Evolutionary conservation across 1,284 basidiomycete species (phyloP).

Genomic region (Hymenochaete sp.): DNA sequence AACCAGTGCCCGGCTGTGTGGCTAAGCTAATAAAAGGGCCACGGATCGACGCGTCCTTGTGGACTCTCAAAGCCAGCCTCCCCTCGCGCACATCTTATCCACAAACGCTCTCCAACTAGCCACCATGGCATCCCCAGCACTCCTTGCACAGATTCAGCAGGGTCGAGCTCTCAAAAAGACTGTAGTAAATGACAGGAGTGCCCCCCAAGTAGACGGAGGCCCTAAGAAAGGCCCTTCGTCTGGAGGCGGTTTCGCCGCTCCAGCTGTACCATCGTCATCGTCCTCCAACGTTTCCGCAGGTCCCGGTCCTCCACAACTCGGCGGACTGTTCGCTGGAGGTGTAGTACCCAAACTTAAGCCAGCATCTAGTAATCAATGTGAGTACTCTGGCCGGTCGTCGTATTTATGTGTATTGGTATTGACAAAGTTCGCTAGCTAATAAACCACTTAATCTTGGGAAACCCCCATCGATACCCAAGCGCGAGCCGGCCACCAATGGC

Average conservation of each 20-base stretch:
- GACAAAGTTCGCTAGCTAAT: constrained; percentile 29
- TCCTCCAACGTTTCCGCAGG: constrained; percentile 15
- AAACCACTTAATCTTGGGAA: constrained; percentile 55
- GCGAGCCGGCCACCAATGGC: constrained; percentile 30
- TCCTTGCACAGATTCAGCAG: constrained; percentile 69
- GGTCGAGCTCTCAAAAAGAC: constrained; percentile 77
- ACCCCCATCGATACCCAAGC: constrained; percentile 59
- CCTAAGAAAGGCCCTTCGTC: constrained; percentile 32
- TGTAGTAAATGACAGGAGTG: constrained; percentile 76
- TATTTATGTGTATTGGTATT: constrained; percentile 15
- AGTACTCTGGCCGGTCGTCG: constrained; percentile 24
- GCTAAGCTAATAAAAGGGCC: too few species aligned
- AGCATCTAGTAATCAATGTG: constrained; percentile 52
- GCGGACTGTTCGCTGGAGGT: constrained; percentile 80
- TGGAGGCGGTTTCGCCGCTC: constrained; percentile 32
- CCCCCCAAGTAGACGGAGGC: constrained; percentile 49
- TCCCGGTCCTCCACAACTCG: constrained; percentile 69
- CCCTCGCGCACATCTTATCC: neutral
- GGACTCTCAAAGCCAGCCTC: constrained; percentile 3
- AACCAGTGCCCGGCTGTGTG: too few species aligned
- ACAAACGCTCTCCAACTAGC: neutral
- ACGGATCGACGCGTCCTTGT: neutral
- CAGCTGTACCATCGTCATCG: constrained; percentile 25
- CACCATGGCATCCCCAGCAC: constrained; percentile 59
- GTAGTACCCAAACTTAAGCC: constrained; percentile 87